A percentile compares a stretch with the other conserved stretches of the same genome.
Conservation (phyloP, 169 alveolate genomes). For the Fabrea salina region DNA sequence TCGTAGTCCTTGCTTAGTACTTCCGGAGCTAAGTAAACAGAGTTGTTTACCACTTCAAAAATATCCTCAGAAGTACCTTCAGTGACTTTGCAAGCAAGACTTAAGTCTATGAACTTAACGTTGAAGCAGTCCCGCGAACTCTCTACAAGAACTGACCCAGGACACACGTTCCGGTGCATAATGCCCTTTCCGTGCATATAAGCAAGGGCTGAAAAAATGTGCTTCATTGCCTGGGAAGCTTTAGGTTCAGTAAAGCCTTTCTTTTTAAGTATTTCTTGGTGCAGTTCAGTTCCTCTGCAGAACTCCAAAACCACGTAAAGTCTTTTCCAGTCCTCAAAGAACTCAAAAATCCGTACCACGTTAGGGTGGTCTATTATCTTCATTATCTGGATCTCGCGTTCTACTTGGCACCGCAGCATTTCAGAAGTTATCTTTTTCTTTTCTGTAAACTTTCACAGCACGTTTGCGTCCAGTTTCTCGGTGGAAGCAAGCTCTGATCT, state of each 20-base stretch:
- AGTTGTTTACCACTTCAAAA: conserved; percentile 32
- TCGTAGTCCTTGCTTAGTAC: conserved; percentile 36
- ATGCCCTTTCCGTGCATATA: conserved; percentile 55
- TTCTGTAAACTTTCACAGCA: conserved; percentile 5
- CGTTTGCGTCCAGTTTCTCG: not conserved
- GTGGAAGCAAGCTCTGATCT: not conserved
- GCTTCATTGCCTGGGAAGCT: conserved; percentile 56
- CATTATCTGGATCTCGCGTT: conserved; percentile 39
- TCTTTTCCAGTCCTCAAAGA: conserved; percentile 50
- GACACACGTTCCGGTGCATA: conserved; percentile 74
- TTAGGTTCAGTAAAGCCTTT: conserved; percentile 51
- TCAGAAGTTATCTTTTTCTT: too few species aligned
- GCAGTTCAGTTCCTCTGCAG: conserved; percentile 69
- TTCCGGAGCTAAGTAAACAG: conserved; percentile 54
- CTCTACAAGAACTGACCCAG: conserved; percentile 56
- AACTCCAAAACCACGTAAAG: conserved; percentile 59
- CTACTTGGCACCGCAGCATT: too few species aligned
- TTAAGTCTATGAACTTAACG: conserved; percentile 46
- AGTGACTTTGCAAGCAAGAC: conserved; percentile 9
- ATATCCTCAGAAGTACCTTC: conserved; percentile 3
- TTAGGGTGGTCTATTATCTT: conserved; percentile 65
- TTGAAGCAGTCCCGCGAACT: conserved; percentile 14
- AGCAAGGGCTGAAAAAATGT: conserved; percentile 53
- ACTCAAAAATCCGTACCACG: conserved; percentile 61
- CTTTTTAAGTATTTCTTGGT: conserved; percentile 42